Base-by-base conservation (phyloP, 164 flowering plant species). In the Vitis riparia region DNA sequence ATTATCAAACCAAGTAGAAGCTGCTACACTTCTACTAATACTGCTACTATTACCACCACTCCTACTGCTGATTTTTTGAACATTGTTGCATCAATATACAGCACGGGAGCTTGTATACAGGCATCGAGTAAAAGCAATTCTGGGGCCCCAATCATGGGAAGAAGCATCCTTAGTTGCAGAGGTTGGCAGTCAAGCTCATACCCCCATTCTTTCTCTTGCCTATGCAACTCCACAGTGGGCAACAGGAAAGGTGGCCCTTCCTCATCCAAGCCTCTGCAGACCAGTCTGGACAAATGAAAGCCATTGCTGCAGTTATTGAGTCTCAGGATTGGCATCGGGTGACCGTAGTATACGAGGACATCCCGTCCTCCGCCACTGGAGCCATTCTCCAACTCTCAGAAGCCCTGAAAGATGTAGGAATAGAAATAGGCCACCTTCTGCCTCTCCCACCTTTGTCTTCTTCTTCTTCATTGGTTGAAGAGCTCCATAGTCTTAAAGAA, bases 181-280 rank as follows among this genome's bases (percentile, higher is more conserved):
- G 27, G 29, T 76, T 51, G 74, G 72, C 56, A 73, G 55, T 51
- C 53, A 57, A 52, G 13, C 59, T 6, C 8, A 51, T 23, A 55
- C 73, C 37, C 82, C 79, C 8, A 63, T 79, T 48, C 47, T 79
- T 16, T 72, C 82, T 2, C 63, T 76, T 52, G 67, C 82, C 1
- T 29, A 48, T 60, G 61, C 58, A 8, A 11, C 56, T n/a, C 80
- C 80, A 15, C 3, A 3, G 13, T 74, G 80, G 77, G 68, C 71
- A 2, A 3, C 27, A 10, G n/a, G 5, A 13, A 12, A 48, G 59
- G 15, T 76, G 67, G 67, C 70, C 79, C 0, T 79, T 72, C 59
- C 68, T 76, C 2, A 56, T 79, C 27, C 30, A 57, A 5, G 73
- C 70, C 44, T 32, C 70, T 30, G 70, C 56, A 15, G 62, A 51